Conservation (phyloP, 371 early-diverging fungal species). For the Furculomyces boomerangus region DNA sequence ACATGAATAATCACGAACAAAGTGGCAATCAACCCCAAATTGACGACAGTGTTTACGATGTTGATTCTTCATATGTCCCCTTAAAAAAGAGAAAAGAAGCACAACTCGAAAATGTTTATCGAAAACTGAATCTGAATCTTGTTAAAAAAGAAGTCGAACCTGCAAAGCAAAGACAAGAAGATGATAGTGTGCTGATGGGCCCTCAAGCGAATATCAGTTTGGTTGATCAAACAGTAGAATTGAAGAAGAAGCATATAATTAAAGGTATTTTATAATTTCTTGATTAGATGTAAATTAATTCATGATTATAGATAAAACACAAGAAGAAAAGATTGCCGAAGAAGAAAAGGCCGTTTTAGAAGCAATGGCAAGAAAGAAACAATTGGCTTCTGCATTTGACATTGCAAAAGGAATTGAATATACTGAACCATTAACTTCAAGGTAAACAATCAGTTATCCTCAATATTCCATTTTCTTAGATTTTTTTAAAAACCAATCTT, state of each 20-base stretch:
- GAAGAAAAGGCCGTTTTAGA: slow-evolving; percentile 66
- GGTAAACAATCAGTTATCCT: slow-evolving; percentile 7
- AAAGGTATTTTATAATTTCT: slow-evolving; percentile 4
- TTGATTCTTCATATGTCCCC: slow-evolving; percentile 66
- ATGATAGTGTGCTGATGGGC: slow-evolving; percentile 26
- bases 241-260: slow-evolving; percentile 35
- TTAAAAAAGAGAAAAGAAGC: slow-evolving; percentile 47
- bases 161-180: slow-evolving; percentile 10
- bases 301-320: slow-evolving; percentile 37
- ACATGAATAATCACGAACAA: no score
- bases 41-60: no score
- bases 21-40: no score
- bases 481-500: slow-evolving; percentile 5
- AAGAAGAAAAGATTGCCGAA: slow-evolving; percentile 60
- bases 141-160: slow-evolving; percentile 16
- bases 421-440: slow-evolving; percentile 65
- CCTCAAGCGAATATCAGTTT: slow-evolving; percentile 47
- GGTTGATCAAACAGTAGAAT: slow-evolving; percentile 68
- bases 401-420: slow-evolving; percentile 73
- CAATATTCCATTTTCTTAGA: background rate
- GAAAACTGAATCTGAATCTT: slow-evolving; percentile 10
- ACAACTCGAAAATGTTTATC: slow-evolving; percentile 24
- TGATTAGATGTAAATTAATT: background rate
- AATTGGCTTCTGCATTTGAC: slow-evolving; percentile 67
- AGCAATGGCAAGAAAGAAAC: slow-evolving; percentile 60